Percentiles rank a stretch among this genome's conserved stretches.
phyloP scores from a whole-genome alignment of 208 protist genomes.

The Strigomonas culicis region DNA sequence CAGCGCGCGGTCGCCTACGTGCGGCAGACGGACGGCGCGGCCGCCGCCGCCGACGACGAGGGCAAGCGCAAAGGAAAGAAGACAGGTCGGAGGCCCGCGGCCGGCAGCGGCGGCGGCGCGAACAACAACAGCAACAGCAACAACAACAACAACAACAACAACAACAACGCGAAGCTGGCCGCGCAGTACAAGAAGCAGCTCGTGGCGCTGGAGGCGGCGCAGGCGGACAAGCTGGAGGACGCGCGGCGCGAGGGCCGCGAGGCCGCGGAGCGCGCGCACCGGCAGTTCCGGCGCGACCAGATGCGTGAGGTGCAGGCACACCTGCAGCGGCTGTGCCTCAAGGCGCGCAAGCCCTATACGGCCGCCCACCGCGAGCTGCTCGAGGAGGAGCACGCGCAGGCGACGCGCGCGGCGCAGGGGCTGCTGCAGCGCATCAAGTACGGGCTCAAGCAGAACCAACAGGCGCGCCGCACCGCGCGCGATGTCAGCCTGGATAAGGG shows the following conservation, averaged over 20 bases:
- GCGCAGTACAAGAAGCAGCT: background rate
- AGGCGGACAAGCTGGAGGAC: constrained; percentile 4
- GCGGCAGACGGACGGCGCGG: background rate
- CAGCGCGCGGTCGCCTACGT: constrained; percentile 5
- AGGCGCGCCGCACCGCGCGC: constrained; percentile 22
- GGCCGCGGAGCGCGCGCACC: background rate
- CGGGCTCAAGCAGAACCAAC: constrained; percentile 23
- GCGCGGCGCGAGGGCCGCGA: background rate
- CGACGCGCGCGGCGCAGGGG: constrained; percentile 20
- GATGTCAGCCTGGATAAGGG: background rate
- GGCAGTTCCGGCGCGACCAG: constrained; percentile 1
- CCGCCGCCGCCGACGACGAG: background rate
- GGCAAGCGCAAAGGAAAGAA: background rate
- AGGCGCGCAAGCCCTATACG: constrained; percentile 40
- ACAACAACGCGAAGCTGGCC: background rate
- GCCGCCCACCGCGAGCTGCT: constrained; percentile 29
- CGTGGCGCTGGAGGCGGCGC: background rate
- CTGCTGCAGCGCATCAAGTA: constrained; percentile 30
- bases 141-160: background rate
- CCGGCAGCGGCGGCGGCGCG: background rate
- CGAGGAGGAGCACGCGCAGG: constrained; percentile 25
- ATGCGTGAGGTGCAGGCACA: constrained; percentile 6
- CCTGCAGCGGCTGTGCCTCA: constrained; percentile 32
- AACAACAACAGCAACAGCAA: background rate
- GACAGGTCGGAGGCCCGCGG: background rate